Base-by-base conservation (phyloP, 2,329 filamentous ascomycete species). In the Cercospora berteroae region DNA sequence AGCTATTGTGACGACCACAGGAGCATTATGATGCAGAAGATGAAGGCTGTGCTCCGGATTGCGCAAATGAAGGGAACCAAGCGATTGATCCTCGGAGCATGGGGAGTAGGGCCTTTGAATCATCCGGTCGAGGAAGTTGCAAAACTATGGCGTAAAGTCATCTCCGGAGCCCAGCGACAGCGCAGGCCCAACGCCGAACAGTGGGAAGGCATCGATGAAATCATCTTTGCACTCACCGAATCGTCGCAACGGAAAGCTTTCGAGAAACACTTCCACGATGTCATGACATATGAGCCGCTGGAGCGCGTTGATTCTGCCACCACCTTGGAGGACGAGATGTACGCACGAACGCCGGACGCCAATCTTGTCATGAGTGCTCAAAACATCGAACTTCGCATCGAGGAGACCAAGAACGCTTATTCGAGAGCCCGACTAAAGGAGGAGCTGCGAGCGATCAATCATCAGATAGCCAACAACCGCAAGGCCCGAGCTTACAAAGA, bases 61-160 rank as follows among this genome's bases (percentile, higher is more conserved):
- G 80, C 82, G 2, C 75, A 80, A 8, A 73, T 77, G 1, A 83
- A 82, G 66, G 83, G 84, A 0, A 80, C 80, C 4, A 80, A 77
- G 42, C 83, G 79, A 64, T 71, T 89, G 0, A 84, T 90, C 0
- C 79, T 90, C 0, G 88, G 88, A 0, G 87, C 88, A 0, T 89
- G 87, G 87, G 88, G 88, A 0, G 89, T 87, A 67, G 88, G 88
- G 2, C 86, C 86, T 0, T 87, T 88, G 66, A 87, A 86, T 0
- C 89, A 90, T 69, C 88, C 88, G 0, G 83, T 88, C 0, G 78
- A 78, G 1, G 86, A 89, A 75, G 78, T 90, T 31, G 87, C 87
- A 13, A 77, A 79, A 18, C 81, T 84, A 0, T 90, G 88, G 83
- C 80, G 79, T 67, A 81, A 78, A 66, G 80, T 80, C 16, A 74